Conservation (phyloP, 306 rosid species). For the Prunus mongolica region DNA sequence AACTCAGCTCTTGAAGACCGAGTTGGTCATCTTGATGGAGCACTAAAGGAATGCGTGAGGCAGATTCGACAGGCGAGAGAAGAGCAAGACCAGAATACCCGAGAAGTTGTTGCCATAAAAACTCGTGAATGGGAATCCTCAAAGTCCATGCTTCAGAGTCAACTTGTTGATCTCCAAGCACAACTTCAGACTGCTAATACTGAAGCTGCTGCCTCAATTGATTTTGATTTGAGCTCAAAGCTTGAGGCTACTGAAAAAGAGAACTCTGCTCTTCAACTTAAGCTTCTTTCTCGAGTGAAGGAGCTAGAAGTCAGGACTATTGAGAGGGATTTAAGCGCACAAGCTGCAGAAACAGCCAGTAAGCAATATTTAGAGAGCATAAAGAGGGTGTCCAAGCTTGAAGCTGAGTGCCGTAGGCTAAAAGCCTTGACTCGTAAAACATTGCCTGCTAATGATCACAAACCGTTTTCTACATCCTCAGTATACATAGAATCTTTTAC, state of each 20-base stretch:
- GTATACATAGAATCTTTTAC: constrained; percentile 44
- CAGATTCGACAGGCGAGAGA: constrained; percentile 84
- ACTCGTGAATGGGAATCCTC: constrained; percentile 54
- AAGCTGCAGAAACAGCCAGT: constrained; percentile 77
- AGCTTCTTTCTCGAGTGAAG: constrained; percentile 53
- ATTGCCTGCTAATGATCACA: constrained; percentile 30
- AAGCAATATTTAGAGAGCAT: constrained; percentile 66
- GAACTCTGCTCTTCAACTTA: constrained; percentile 46
- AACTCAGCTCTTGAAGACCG: constrained; percentile 67
- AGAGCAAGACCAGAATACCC: constrained; percentile 54
- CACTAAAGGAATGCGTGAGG: constrained; percentile 77
- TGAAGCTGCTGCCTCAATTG: constrained; percentile 39
- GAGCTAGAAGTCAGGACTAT: constrained; percentile 52
- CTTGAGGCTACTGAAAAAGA: constrained; percentile 52
- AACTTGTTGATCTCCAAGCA: constrained; percentile 48
- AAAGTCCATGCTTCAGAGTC: constrained; percentile 50
- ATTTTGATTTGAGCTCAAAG: constrained; percentile 36
- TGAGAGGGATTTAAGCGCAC: constrained; percentile 69
- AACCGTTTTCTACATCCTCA: constrained; percentile 43
- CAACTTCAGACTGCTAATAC: constrained; percentile 60
- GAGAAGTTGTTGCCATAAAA: constrained; percentile 41
- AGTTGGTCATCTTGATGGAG: constrained; percentile 77
- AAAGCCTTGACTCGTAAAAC: constrained; percentile 47
- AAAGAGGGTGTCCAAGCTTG: constrained; percentile 70
- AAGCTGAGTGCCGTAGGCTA: constrained; percentile 70